Base-by-base conservation (phyloP, 352 stramenopile genomes). In the Elongisporangium anandrum region DNA sequence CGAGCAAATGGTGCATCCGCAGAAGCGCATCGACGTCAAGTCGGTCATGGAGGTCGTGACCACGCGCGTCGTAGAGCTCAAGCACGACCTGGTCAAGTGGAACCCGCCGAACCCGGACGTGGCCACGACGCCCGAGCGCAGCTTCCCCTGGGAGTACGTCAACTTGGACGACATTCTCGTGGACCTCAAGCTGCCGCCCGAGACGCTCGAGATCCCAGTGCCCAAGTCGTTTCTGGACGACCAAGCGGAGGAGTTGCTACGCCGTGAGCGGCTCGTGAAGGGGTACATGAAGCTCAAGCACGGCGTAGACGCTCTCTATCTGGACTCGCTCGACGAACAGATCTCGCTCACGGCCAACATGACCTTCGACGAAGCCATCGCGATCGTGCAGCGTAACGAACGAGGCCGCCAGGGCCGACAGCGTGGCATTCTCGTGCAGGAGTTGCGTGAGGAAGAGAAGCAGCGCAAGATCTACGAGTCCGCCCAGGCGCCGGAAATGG, bases 91-190 rank as follows among this genome's bases (percentile, higher is more conserved):
- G 0, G 89, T 98, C 34, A 98, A 98, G 74, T 98, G 93, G 94
- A 96, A 97, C 61, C 93, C 92, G 53, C 89, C 92, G 0, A 97
- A 98, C 59, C 81, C 85, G 16, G 92, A 97, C 59, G 81, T 97
- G 22, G 63, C 69, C 38, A 90, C 75, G 19, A 73, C 79, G 23
- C 73, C 73, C 0, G 89, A 97, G 58, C 74, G 85, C 17, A 87
- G 84, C 56, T 98, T 98, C 61, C 87, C 95, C 0, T 98, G 94
- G 94, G 91, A 98, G 64, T 98, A 98, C 64, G 85, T 98, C 24
- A 92, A 98, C 57, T 61, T 98, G 19, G 91, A 97, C 69, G 80
- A 94, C 52, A 90, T 97, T 41, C 75, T 98, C 21, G 88, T 96
- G 48, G 94, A 98, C 63, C 76, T 98, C 24, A 98, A 97, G 68